These are phyloP conservation scores for Calonectria henricotiae DNA, from an alignment of 2,329 filamentous ascomycete species.

Conservation along the genomic window DNA sequence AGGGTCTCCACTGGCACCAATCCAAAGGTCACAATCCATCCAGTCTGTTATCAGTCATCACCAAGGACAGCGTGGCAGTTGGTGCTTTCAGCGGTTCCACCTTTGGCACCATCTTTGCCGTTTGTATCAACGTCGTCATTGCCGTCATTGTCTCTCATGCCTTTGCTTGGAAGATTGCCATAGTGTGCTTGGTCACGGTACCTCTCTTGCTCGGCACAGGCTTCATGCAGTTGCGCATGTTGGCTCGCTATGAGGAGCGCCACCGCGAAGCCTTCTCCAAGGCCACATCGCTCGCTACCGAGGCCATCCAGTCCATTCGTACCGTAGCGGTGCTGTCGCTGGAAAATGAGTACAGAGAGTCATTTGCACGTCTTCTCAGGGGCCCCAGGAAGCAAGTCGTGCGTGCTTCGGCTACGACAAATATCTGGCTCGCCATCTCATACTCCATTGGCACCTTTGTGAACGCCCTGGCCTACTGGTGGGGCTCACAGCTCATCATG, in stretches of 20 bases:
- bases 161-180: slow-evolving; percentile 82
- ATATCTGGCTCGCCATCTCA: slow-evolving; percentile 74
- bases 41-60: slow-evolving; percentile 78
- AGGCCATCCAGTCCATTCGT: slow-evolving; percentile 43
- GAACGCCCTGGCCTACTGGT: slow-evolving; percentile 85
- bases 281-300: slow-evolving; percentile 44
- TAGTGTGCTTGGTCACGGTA: slow-evolving; percentile 79
- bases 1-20: slow-evolving; percentile 80
- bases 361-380: slow-evolving; percentile 69
- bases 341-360: slow-evolving; percentile 67
- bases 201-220: slow-evolving; percentile 79
- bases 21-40: slow-evolving; percentile 73
- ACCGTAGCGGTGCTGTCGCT: slow-evolving; percentile 60
- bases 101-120: slow-evolving; percentile 78
- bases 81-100: slow-evolving; percentile 80
- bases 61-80: slow-evolving; percentile 77
- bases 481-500: slow-evolving; percentile 81
- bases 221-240: slow-evolving; percentile 76
- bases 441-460: slow-evolving; percentile 77
- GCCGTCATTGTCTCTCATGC: slow-evolving; percentile 80
- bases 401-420: slow-evolving; percentile 66
- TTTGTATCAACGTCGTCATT: slow-evolving; percentile 76
- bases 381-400: slow-evolving; percentile 70
- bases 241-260: slow-evolving; percentile 75
- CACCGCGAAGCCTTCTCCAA: slow-evolving; percentile 75